These are phyloP conservation scores for Aulographum hederae DNA, from an alignment of 2,329 filamentous ascomycete species.

Conservation along the genomic window DNA sequence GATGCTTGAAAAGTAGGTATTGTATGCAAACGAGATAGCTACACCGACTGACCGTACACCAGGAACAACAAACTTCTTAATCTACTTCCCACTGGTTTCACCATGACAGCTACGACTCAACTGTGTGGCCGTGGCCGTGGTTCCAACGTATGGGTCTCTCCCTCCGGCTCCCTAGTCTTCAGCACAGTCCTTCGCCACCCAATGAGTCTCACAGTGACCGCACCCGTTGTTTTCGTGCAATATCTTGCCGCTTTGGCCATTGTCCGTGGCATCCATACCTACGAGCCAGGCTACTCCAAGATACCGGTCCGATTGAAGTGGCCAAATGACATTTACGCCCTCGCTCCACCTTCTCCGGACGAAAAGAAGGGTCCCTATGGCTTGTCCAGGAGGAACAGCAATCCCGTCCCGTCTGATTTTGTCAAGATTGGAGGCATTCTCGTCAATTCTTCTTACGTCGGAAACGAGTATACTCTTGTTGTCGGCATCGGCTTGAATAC, in stretches of 20 bases:
- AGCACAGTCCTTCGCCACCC: conserved; percentile 77
- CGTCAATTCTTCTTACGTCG: conserved; percentile 68
- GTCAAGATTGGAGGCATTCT: conserved; percentile 90
- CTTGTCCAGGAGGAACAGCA: conserved; percentile 27
- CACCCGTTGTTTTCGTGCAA: conserved; percentile 82
- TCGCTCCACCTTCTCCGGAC: conserved; percentile 10
- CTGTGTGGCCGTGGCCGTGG: conserved; percentile 77
- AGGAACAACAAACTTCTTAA: conserved; percentile 65
- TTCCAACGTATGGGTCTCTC: conserved; percentile 87
- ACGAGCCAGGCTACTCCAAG: conserved; percentile 55
- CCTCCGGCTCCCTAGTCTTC: conserved; percentile 70
- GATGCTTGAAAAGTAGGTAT: conserved; percentile 60
- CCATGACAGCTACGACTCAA: conserved; percentile 70
- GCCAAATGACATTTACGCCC: conserved; percentile 71
- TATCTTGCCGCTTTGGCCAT: conserved; percentile 83
- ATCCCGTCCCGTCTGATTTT: too few relatives aligned
- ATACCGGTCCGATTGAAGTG: conserved; percentile 82
- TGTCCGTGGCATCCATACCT: conserved; percentile 63
- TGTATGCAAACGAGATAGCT: neutral
- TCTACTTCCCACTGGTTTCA: conserved; percentile 69
- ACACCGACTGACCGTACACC: conserved; percentile 5
- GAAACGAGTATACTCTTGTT: conserved; percentile 64
- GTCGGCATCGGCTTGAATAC: conserved; percentile 73
- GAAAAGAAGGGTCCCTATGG: neutral
- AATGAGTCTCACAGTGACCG: conserved; percentile 47